Evolutionary conservation across 257 asterid genomes (phyloP).

Genomic region (Pogostemon cablin): DNA sequence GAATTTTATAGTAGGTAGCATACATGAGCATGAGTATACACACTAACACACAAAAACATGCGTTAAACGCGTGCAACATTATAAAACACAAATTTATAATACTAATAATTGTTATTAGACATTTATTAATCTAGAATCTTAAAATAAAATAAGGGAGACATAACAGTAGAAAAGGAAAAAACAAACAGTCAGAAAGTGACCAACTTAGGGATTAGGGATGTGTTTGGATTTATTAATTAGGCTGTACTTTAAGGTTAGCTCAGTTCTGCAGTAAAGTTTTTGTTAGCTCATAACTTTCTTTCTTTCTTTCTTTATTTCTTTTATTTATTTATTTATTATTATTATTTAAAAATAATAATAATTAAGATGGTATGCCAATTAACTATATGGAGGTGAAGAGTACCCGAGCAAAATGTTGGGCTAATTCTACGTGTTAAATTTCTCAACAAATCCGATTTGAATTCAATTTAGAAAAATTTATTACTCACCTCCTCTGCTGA

Average conservation of each 20-base stretch:
- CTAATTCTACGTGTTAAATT: too few relatives aligned
- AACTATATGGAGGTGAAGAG: too few relatives aligned
- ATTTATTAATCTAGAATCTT: too few relatives aligned
- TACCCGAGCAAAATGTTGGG: too few relatives aligned
- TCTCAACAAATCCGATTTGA: too few relatives aligned
- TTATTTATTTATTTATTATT: neutral
- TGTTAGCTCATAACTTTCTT: neutral
- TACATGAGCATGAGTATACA: conserved; percentile 35
- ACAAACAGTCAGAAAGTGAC: conserved; percentile 9
- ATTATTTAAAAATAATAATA: neutral
- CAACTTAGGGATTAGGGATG: conserved; percentile 35
- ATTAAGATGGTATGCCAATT: too few relatives aligned
- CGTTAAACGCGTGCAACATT: conserved; percentile 41
- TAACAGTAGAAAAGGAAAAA: conserved; percentile 2
- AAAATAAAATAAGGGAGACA: conserved; percentile 1
- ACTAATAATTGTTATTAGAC: neutral
- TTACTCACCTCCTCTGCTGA: too few relatives aligned
- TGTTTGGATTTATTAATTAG: conserved; percentile 11
- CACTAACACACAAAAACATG: conserved; percentile 40
- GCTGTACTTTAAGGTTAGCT: conserved; percentile 15
- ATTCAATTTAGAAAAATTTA: too few relatives aligned
- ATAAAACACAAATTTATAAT: neutral
- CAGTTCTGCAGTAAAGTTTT: conserved; percentile 27
- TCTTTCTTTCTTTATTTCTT: neutral
- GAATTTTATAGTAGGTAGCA: neutral